Evolutionary conservation across 208 protist genomes (phyloP).

Genomic region (Trypanosoma mega): DNA sequence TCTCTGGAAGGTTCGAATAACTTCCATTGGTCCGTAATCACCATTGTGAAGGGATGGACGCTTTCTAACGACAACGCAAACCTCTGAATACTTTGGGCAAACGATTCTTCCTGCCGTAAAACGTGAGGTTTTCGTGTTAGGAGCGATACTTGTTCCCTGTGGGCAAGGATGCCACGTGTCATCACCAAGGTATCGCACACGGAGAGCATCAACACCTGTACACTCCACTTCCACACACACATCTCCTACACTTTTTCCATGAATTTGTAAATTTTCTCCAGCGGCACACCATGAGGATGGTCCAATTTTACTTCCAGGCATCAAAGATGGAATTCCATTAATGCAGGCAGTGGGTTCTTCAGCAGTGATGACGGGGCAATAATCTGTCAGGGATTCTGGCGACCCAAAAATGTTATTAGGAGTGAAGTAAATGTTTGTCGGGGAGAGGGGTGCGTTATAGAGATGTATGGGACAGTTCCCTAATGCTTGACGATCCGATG

Average conservation of each 20-base stretch:
- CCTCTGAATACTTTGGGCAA: not conserved
- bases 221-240: slow-evolving; percentile 32
- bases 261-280: slow-evolving; percentile 5
- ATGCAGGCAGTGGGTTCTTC: slow-evolving; percentile 24
- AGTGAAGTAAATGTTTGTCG: slow-evolving; percentile 42
- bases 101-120: slow-evolving; percentile 4
- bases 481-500: slow-evolving; percentile 20
- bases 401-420: slow-evolving; percentile 18
- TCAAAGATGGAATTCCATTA: not conserved
- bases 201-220: not conserved
- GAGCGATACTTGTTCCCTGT: slow-evolving; percentile 1
- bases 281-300: slow-evolving; percentile 22
- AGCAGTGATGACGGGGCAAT: slow-evolving; percentile 33
- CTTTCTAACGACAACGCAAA: too few relatives aligned
- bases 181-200: slow-evolving; percentile 11
- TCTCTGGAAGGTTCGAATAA: too few relatives aligned
- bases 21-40: too few relatives aligned
- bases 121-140: not conserved
- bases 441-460: slow-evolving; percentile 1
- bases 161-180: slow-evolving; percentile 12
- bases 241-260: slow-evolving; percentile 7
- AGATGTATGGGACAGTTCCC: slow-evolving; percentile 27
- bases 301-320: slow-evolving; percentile 30
- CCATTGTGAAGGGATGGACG: too few relatives aligned
- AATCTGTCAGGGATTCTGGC: slow-evolving; percentile 32